These are phyloP conservation scores for Backusella macrospora DNA, from an alignment of 192 early-diverging fungal genomes.

Conservation along the genomic window DNA sequence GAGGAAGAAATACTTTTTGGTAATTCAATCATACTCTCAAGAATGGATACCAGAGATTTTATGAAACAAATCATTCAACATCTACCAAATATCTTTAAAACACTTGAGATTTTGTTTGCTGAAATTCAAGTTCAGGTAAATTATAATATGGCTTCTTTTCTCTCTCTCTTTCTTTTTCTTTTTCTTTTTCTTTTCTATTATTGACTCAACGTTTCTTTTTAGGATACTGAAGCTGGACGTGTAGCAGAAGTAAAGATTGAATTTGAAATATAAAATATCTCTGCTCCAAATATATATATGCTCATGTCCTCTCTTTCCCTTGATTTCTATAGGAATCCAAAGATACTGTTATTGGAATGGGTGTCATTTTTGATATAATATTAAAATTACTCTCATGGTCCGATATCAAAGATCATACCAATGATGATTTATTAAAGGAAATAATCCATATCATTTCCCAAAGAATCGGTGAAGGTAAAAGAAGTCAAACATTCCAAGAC, in stretches of 20 bases:
- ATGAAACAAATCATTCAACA: constrained; percentile 35
- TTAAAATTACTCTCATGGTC: constrained; percentile 42
- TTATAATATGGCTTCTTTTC: not conserved
- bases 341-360: constrained; percentile 23
- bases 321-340: constrained; percentile 11
- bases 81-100: constrained; percentile 23
- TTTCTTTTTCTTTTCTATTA: too few relatives aligned
- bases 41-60: constrained; percentile 41
- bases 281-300: not conserved
- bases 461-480: not conserved
- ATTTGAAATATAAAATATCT: not conserved
- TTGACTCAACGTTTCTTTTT: not conserved
- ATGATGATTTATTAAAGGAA: constrained; percentile 32
- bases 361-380: constrained; percentile 35
- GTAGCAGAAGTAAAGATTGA: constrained; percentile 22
- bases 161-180: not conserved
- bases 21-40: constrained; percentile 38
- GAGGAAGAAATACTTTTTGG: not conserved
- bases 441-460: constrained; percentile 16
- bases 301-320: too few relatives aligned
- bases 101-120: constrained; percentile 22
- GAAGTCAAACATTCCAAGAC: not conserved
- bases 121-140: constrained; percentile 19
- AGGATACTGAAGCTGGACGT: constrained; percentile 23
- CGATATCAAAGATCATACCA: constrained; percentile 37